These are phyloP conservation scores for Coemansia sp. DNA, from an alignment of 192 early-diverging fungal genomes.

Conservation along the genomic window DNA sequence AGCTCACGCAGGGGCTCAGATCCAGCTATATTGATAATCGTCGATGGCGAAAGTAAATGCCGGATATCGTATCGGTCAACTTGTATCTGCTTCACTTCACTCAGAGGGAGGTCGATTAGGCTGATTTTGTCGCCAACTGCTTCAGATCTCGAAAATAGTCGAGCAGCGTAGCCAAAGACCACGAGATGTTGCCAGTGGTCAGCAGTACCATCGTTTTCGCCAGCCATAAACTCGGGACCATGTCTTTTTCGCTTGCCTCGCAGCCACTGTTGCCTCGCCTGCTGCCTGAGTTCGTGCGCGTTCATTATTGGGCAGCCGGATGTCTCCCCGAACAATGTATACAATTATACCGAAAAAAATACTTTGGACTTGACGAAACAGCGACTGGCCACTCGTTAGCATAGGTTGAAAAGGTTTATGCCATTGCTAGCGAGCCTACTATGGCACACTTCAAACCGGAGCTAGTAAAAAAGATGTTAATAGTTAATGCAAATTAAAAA, in stretches of 20 bases:
- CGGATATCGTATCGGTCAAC: slow-evolving; percentile 47
- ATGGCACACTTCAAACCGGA: too few species aligned
- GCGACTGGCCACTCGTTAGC: too few species aligned
- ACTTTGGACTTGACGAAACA: background rate
- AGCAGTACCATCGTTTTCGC: slow-evolving; percentile 9
- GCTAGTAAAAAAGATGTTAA: too few species aligned
- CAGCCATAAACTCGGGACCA: slow-evolving; percentile 12
- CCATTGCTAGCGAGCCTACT: too few species aligned
- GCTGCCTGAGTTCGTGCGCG: slow-evolving; percentile 23
- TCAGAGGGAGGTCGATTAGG: slow-evolving; percentile 18
- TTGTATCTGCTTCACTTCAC: background rate
- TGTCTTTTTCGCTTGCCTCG: slow-evolving; percentile 14
- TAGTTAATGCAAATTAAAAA: too few species aligned
- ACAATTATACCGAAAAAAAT: background rate
- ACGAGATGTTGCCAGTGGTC: background rate
- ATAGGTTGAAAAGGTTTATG: too few species aligned
- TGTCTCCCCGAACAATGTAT: background rate
- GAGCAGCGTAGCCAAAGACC: slow-evolving; percentile 36
- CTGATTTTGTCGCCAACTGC: background rate
- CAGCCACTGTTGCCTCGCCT: slow-evolving; percentile 18
- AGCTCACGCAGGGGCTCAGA: background rate
- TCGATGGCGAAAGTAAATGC: slow-evolving; percentile 19
- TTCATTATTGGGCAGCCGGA: background rate
- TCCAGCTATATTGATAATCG: background rate
- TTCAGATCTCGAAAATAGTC: background rate